These are phyloP conservation scores for Apophysomyces elegans DNA, from an alignment of 371 early-diverging fungal genomes.

Conservation along the genomic window DNA sequence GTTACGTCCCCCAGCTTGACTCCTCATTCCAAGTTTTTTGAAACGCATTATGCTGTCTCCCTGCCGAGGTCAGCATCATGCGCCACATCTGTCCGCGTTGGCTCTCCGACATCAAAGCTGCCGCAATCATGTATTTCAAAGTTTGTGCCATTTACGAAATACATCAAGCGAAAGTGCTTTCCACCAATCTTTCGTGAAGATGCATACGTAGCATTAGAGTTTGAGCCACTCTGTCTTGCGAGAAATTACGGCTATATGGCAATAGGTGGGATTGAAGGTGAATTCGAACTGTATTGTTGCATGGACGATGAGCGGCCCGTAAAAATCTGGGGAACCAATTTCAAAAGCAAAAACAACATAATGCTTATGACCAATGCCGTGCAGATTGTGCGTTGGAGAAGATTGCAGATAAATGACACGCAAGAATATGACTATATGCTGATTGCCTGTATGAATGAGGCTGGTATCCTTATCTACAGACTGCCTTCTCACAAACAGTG, in stretches of 20 bases:
- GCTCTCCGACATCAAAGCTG: constrained; percentile 18
- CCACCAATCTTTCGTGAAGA: constrained; percentile 30
- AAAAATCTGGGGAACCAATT: constrained; percentile 49
- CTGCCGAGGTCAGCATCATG: constrained; percentile 8
- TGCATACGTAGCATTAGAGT: constrained; percentile 35
- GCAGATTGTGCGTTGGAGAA: constrained; percentile 59
- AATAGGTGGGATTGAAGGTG: constrained; percentile 54
- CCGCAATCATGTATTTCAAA: constrained; percentile 20
- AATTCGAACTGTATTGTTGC: constrained; percentile 56
- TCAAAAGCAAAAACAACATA: constrained; percentile 42
- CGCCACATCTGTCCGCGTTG: constrained; percentile 12
- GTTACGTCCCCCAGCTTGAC: background rate
- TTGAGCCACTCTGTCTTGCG: constrained; percentile 55
- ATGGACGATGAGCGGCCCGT: constrained; percentile 28
- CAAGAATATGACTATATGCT: constrained; percentile 28
- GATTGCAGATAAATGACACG: constrained; percentile 12
- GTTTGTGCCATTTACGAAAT: constrained; percentile 51
- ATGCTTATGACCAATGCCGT: constrained; percentile 57
- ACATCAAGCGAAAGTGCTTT: constrained; percentile 41
- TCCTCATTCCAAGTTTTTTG: constrained; percentile 10
- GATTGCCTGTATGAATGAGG: constrained; percentile 53
- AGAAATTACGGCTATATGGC: constrained; percentile 62
- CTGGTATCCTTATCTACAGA: constrained; percentile 50
- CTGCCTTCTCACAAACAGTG: constrained; percentile 45
- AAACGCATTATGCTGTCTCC: constrained; percentile 29